Evolutionary conservation across 2,329 filamentous ascomycete genomes (phyloP).

Genomic region (Aphanoascus verrucosus): DNA sequence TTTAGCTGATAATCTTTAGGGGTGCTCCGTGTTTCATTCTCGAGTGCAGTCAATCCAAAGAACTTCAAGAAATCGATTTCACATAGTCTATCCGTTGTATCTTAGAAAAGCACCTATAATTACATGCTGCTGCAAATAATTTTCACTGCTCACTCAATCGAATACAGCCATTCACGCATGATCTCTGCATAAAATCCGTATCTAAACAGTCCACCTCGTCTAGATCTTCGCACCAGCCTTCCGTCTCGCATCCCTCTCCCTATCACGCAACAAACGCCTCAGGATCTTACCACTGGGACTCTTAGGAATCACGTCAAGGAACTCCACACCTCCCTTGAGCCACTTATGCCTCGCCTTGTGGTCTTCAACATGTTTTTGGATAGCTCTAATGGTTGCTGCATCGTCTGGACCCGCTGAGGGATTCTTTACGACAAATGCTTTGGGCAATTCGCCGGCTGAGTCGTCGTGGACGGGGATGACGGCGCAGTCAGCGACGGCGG

Average conservation of each 20-base stretch:
- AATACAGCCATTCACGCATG: too few relatives aligned
- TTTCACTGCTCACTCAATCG: too few relatives aligned
- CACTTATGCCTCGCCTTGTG: constrained; percentile 54
- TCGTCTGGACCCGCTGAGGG: constrained; percentile 44
- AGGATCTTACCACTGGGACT: constrained; percentile 54
- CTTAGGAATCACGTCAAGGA: constrained; percentile 49
- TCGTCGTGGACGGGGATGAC: constrained; percentile 64
- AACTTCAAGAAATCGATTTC: too few relatives aligned
- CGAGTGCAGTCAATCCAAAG: too few relatives aligned
- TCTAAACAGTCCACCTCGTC: constrained; percentile 8
- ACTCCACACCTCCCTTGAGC: constrained; percentile 50
- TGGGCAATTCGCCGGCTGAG: constrained; percentile 51
- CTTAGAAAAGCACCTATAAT: too few relatives aligned
- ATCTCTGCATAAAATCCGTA: too few relatives aligned
- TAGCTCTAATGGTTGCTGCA: constrained; percentile 39
- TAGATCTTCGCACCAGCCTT: constrained; percentile 57
- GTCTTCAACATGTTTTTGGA: constrained; percentile 49
- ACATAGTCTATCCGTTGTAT: too few relatives aligned
- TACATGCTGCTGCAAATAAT: too few relatives aligned
- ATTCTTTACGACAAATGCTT: constrained; percentile 53
- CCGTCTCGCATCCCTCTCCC: constrained; percentile 58
- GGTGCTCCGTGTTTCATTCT: too few relatives aligned
- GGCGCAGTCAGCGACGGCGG: constrained; percentile 63
- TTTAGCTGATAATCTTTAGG: too few relatives aligned
- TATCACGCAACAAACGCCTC: constrained; percentile 56